Evolutionary conservation across 2,329 filamentous ascomycete genomes (phyloP), one percentile per base, ranked within the genome.

Genomic region (Aspergillus fumigatus): DNA sequence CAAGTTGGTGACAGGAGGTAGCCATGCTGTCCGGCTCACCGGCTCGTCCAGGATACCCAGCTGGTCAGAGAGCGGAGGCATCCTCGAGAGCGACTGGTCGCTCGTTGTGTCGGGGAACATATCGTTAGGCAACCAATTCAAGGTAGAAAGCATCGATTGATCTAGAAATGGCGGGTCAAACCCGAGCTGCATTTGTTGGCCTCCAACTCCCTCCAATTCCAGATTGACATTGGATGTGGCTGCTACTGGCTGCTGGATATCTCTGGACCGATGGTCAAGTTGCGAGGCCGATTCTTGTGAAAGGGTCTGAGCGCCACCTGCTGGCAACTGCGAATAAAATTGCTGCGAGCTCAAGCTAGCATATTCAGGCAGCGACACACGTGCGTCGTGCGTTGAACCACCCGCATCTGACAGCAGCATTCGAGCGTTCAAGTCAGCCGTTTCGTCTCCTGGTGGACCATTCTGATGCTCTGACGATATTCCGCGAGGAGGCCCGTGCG

Each of bases 51-150:
- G 50, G 26, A 55, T 52, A 7, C 56, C 50, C 48, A 62, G 41
- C 48, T 67, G 65, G 21, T 58, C 54, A 27, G 61, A 58, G 21
- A 65, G 63, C 6, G 64, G 60, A 48, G 62, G 41, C 9, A 56
- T 23, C 27, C 53, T 51, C 11, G 60, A 29, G 27, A 62, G 59
- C 14, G 58, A 29, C 6, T 60, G 56, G 25, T 63, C 55, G 51
- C 52, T 55, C 3, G 60, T 21, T 19, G 62, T 40, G 35, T 61
- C 60, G n/a, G 64, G 56, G 9, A 68, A 64, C 19, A 70, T 54
- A 45, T 72, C 67, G 5, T 68, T 65, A 7, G 72, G 69, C 4
- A 75, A 63, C 73, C 73, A 76, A 49, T 76, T 75, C 21, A 75
- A 68, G 1, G 68, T 66, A 8, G 71, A 69, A 43, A 65, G 51